phyloP scores from a whole-genome alignment of 768 basidiomycete species.

The Tylopilus intermedius region DNA sequence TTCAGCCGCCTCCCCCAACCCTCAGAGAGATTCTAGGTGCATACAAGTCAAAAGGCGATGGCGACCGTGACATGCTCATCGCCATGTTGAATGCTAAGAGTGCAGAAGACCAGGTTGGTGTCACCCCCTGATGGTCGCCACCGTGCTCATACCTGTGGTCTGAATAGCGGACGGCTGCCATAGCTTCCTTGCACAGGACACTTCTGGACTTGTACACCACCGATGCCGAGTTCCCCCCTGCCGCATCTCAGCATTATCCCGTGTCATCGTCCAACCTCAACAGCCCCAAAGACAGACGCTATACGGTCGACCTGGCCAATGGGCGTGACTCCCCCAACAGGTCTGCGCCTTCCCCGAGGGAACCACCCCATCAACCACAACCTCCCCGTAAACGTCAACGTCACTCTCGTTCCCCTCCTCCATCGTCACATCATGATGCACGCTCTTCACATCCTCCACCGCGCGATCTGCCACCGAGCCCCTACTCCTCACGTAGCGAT shows the following conservation, averaged over 20 bases:
- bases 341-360: slow-evolving; percentile 17
- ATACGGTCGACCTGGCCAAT: slow-evolving; percentile 13
- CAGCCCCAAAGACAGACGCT: slow-evolving; percentile 19
- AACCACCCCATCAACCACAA: slow-evolving; percentile 32
- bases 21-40: slow-evolving; percentile 84
- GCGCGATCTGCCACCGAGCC: slow-evolving; percentile 63
- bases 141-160: slow-evolving; percentile 5
- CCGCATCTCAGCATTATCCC: slow-evolving; percentile 31
- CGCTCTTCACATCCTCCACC: slow-evolving; percentile 32
- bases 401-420: slow-evolving; percentile 51
- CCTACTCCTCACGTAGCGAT: slow-evolving; percentile 66
- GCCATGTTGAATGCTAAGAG: slow-evolving; percentile 89
- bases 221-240: slow-evolving; percentile 30
- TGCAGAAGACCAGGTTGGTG: slow-evolving; percentile 83
- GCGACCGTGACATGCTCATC: slow-evolving; percentile 87
- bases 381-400: slow-evolving; percentile 62
- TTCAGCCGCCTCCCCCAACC: slow-evolving; percentile 69
- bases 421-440: slow-evolving; percentile 34
- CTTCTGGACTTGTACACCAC: slow-evolving; percentile 54
- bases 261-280: slow-evolving; percentile 33
- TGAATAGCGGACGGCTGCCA: slow-evolving; percentile 61
- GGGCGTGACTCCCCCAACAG: slow-evolving; percentile 14
- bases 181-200: slow-evolving; percentile 64
- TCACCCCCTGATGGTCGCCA: neutral
- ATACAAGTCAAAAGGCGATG: slow-evolving; percentile 81